Evolutionary conservation across 2,329 filamentous ascomycete species (phyloP).

Genomic region (Laburnicola sp.): DNA sequence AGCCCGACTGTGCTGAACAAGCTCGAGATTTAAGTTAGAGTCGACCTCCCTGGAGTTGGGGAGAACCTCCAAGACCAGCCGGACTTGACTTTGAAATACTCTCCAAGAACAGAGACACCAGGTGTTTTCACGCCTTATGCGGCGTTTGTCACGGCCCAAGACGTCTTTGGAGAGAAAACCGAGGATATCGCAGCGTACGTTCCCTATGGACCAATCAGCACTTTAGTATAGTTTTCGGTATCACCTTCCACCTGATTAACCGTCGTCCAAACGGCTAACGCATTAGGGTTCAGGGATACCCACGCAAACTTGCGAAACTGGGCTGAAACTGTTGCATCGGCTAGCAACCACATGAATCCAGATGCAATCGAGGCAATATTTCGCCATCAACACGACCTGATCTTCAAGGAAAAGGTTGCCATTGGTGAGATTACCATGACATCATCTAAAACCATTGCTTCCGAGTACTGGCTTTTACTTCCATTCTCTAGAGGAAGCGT

Average conservation of each 20-base stretch:
- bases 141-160: neutral
- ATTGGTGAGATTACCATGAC: neutral
- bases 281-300: neutral
- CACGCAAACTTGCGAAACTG: neutral
- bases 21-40: conserved; percentile 21
- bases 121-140: neutral
- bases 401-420: neutral
- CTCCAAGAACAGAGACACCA: neutral
- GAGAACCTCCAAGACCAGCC: conserved; percentile 35
- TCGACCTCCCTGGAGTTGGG: conserved; percentile 28
- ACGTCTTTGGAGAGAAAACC: neutral
- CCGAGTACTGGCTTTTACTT: neutral
- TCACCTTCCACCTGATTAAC: neutral
- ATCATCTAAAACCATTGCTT: neutral
- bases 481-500: neutral
- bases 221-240: too few species aligned
- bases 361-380: conserved; percentile 1
- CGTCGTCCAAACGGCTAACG: neutral
- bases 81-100: neutral
- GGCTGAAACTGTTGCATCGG: neutral
- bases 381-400: neutral
- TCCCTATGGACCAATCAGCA: neutral
- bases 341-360: neutral
- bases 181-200: neutral
- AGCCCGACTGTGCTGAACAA: conserved; percentile 15